Conservation (phyloP, 1,284 basidiomycete species). For the Tylopilus sp. region DNA sequence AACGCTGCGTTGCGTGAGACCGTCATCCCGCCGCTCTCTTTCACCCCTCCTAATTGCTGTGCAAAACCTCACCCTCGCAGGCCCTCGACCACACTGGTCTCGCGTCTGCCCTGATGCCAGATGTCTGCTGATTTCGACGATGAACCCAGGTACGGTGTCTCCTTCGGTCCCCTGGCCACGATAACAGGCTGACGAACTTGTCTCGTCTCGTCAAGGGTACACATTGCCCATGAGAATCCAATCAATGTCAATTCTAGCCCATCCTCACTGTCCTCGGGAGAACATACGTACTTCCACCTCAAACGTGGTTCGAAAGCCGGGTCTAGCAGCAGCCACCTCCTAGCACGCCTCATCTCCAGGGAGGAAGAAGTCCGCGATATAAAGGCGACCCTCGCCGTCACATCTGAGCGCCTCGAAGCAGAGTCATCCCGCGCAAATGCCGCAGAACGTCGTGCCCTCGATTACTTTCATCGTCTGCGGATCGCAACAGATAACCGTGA, state of each 20-base stretch:
- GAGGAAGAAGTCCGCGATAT: conserved; percentile 41
- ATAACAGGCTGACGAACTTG: conserved; percentile 1
- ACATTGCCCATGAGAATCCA: conserved; percentile 29
- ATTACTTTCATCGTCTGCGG: conserved; percentile 42
- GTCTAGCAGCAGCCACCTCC: conserved; percentile 32
- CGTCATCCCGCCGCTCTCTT: conserved; percentile 1
- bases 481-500: conserved; percentile 40
- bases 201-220: conserved; percentile 15
- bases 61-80: conserved; percentile 1
- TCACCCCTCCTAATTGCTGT: conserved; percentile 7
- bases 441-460: conserved; percentile 44
- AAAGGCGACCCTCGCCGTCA: conserved; percentile 37
- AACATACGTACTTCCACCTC: conserved; percentile 18
- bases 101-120: conserved; percentile 15
- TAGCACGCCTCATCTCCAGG: conserved; percentile 37
- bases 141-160: conserved; percentile 27
- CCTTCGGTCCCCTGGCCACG: background rate
- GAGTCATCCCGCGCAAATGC: conserved; percentile 45
- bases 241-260: conserved; percentile 31
- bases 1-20: conserved; percentile 7
- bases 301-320: conserved; percentile 30
- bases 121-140: conserved; percentile 32
- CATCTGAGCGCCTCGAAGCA: conserved; percentile 41
- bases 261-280: conserved; percentile 27
- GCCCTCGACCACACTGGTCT: conserved; percentile 3